Conservation (phyloP, 2,329 filamentous ascomycete genomes). For the Pestalotiopsis sp. region DNA sequence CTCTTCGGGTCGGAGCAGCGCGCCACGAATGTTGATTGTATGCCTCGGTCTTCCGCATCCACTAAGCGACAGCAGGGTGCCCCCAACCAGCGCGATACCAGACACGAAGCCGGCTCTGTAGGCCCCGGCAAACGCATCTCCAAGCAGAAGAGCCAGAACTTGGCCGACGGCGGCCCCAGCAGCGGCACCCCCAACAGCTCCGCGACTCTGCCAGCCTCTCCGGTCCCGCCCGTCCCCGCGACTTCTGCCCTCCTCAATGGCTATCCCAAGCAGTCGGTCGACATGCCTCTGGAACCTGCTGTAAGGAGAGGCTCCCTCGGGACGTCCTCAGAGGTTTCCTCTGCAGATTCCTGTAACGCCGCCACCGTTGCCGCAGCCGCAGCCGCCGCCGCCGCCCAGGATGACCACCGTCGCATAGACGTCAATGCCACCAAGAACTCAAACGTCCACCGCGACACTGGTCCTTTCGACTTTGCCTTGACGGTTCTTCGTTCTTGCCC, state of each 20-base stretch:
- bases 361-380: conserved; percentile 32
- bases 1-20: conserved; percentile 47
- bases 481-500: conserved; percentile 90
- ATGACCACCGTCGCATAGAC: conserved; percentile 67
- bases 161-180: conserved; percentile 37
- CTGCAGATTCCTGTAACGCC: conserved; percentile 49
- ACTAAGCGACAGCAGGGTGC: conserved; percentile 64
- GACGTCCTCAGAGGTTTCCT: conserved; percentile 57
- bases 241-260: conserved; percentile 40
- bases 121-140: conserved; percentile 68
- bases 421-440: conserved; percentile 70
- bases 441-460: conserved; percentile 70
- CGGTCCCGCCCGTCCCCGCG: conserved; percentile 31
- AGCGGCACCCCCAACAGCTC: conserved; percentile 17
- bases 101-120: conserved; percentile 88
- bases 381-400: conserved; percentile 42
- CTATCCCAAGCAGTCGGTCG: conserved; percentile 36
- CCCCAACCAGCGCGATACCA: conserved; percentile 67
- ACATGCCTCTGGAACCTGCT: conserved; percentile 40
- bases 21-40: conserved; percentile 42
- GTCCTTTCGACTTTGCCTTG: conserved; percentile 75
- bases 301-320: conserved; percentile 51
- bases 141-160: conserved; percentile 49
- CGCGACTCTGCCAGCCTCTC: conserved; percentile 26
- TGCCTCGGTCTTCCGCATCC: conserved; percentile 63